A percentile compares a stretch with the other conserved stretches of the same genome.
These are phyloP conservation scores for Kodamaea laetipori DNA, from an alignment of 805 yeast species.

Conservation along the genomic window DNA sequence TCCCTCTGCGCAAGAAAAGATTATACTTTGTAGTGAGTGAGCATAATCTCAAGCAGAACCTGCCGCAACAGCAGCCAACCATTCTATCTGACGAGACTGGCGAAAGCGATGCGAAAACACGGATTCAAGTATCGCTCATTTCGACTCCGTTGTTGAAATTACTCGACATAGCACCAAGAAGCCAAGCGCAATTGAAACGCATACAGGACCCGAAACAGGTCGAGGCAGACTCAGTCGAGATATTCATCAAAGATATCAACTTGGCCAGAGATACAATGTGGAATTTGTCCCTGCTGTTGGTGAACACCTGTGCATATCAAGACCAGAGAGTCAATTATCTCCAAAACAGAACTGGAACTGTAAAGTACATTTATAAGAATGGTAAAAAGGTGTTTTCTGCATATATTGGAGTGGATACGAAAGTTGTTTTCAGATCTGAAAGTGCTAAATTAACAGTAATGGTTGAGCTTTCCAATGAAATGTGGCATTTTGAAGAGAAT, in stretches of 20 bases:
- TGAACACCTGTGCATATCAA: conserved; percentile 63
- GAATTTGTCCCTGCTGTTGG: conserved; percentile 65
- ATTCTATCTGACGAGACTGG: conserved; percentile 8
- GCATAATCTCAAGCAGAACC: conserved; percentile 22
- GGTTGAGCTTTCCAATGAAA: conserved; percentile 88
- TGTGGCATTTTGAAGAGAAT: conserved; percentile 98
- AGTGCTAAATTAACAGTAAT: conserved; percentile 81
- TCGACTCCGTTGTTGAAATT: conserved; percentile 60
- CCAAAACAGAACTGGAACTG: conserved; percentile 60
- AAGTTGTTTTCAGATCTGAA: conserved; percentile 85
- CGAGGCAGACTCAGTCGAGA: conserved; percentile 81
- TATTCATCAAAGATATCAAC: conserved; percentile 76
- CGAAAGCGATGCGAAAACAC: conserved; percentile 20
- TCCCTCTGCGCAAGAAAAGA: conserved; percentile 37
- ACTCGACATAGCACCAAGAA: conserved; percentile 67
- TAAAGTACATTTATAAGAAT: conserved; percentile 62
- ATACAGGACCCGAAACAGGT: conserved; percentile 46
- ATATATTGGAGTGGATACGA: conserved; percentile 71
- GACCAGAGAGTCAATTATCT: conserved; percentile 67
- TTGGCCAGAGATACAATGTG: conserved; percentile 93
- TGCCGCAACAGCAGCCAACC: conserved; percentile 1
- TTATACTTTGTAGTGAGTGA: conserved; percentile 47
- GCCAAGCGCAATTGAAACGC: conserved; percentile 58
- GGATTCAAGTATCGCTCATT: conserved; percentile 54
- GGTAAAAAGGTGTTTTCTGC: conserved; percentile 77